These are phyloP conservation scores for Eutrema heterophyllum DNA, from an alignment of 345 rosid species.

Conservation along the genomic window DNA sequence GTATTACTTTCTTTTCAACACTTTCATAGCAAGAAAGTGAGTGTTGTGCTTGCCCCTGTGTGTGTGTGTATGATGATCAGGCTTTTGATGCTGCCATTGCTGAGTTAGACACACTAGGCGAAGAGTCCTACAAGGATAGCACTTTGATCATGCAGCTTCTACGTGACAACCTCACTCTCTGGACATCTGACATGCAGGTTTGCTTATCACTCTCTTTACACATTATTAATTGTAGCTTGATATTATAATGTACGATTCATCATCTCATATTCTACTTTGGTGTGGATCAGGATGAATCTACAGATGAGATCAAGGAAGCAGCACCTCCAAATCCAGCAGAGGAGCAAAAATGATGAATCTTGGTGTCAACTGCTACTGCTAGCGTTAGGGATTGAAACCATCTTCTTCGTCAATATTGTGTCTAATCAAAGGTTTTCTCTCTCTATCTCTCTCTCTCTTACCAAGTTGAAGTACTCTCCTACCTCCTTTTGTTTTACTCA, in stretches of 20 bases:
- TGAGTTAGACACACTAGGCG: slow-evolving; percentile 81
- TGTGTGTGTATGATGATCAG: slow-evolving; percentile 26
- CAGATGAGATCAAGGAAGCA: slow-evolving; percentile 73
- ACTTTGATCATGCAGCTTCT: slow-evolving; percentile 31
- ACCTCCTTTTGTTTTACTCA: background rate
- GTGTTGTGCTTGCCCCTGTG: background rate
- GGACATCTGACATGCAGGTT: slow-evolving; percentile 98
- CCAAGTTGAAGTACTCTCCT: background rate
- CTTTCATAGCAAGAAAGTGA: background rate
- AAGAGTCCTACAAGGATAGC: slow-evolving; percentile 92
- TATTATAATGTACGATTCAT: background rate
- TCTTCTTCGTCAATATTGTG: background rate
- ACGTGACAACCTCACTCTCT: slow-evolving; percentile 82
- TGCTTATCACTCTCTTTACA: background rate
- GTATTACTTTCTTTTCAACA: background rate
- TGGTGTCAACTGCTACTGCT: background rate
- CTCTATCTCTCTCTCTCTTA: background rate
- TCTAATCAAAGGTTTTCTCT: background rate
- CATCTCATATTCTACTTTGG: background rate
- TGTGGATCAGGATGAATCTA: slow-evolving; percentile 62
- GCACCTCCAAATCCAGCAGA: slow-evolving; percentile 54
- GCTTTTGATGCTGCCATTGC: slow-evolving; percentile 90
- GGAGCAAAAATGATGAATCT: slow-evolving; percentile 41
- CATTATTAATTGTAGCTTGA: background rate
- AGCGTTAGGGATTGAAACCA: slow-evolving; percentile 9